phyloP scores from a whole-genome alignment of 1,284 basidiomycete genomes.

The Marasmius sp. region DNA sequence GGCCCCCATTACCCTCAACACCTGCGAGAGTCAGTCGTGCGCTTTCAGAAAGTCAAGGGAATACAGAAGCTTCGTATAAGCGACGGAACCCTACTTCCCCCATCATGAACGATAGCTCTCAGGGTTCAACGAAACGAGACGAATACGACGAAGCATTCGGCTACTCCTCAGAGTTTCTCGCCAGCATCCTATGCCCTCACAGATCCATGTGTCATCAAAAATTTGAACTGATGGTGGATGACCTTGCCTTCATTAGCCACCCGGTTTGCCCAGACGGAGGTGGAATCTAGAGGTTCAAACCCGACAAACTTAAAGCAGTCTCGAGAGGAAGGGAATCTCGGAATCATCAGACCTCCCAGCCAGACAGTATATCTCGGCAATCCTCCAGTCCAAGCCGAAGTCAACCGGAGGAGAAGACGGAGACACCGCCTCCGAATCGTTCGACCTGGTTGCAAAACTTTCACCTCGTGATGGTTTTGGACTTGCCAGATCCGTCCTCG shows the following conservation, averaged over 20 bases:
- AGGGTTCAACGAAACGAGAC: conserved; percentile 32
- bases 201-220: conserved; percentile 87
- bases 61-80: conserved; percentile 17
- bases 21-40: conserved; percentile 64
- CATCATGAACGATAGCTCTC: conserved; percentile 32
- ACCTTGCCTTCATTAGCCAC: conserved; percentile 94
- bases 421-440: conserved; percentile 16
- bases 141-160: conserved; percentile 76
- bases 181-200: conserved; percentile 79
- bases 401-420: conserved; percentile 31
- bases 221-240: conserved; percentile 91
- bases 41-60: conserved; percentile 40
- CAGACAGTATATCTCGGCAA: conserved; percentile 18
- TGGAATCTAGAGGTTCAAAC: conserved; percentile 69
- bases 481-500: conserved; percentile 86
- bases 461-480: conserved; percentile 86
- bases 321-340: conserved; percentile 57
- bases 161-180: conserved; percentile 81
- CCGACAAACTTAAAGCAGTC: conserved; percentile 49
- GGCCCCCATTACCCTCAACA: conserved; percentile 64
- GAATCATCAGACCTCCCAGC: conserved; percentile 34
- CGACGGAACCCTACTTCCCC: conserved; percentile 45
- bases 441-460: conserved; percentile 75
- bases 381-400: conserved; percentile 32
- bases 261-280: conserved; percentile 84